Base-by-base conservation (phyloP, 345 rosid genomes). In the Physaria fendleri region DNA sequence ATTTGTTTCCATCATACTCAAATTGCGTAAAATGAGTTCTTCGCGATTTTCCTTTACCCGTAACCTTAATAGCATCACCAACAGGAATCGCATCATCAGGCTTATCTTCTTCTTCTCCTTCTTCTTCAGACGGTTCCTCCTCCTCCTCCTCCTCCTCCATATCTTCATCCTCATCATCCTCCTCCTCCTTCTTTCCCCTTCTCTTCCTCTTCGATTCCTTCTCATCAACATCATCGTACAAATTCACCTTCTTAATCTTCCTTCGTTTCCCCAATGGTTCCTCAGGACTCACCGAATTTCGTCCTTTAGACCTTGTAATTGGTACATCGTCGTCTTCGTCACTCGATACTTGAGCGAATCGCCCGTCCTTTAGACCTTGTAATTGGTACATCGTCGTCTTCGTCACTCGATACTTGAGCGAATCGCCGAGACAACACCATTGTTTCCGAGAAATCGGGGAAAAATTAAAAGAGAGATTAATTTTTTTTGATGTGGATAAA, bases 31-130 rank as follows among this genome's bases (percentile, higher is more conserved):
- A 90, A 37, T 94, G 90, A 17, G 67, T 80, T 76, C 81, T 69
- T 72, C 74, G 68, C 13, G 80, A 81, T 62, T 80, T 85, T 12
- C 99, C 99, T 64, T 87, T 87, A 8, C 93, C 89, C 8, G 95
- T 77, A 68, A 76, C 27, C 77, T 69, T 79, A 51, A 85, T 54
- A 29, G 66, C 35, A 44, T 79, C 82, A 5, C 99, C 99, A 8
- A 82, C 42, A 6, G 96, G 96, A 71, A 69, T 87, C 24, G 95
- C 96, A 25, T 92, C 96, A 76, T 84, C 95, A 41, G 72, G 83
- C 45, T 58, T 65, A 48, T 33, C 82, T 54, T 77, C 96, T 41
- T 83, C 95, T 29, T 77, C 82, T 14, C 77, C 88, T 2, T 79
- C 85, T 8, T 77, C 82, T 4, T 60, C 75, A 1, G 43, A 20